A percentile compares a stretch with the other conserved stretches of the same genome.
These are phyloP conservation scores for Neohortaea acidophila DNA, from an alignment of 495 filamentous ascomycete species.

Conservation along the genomic window DNA sequence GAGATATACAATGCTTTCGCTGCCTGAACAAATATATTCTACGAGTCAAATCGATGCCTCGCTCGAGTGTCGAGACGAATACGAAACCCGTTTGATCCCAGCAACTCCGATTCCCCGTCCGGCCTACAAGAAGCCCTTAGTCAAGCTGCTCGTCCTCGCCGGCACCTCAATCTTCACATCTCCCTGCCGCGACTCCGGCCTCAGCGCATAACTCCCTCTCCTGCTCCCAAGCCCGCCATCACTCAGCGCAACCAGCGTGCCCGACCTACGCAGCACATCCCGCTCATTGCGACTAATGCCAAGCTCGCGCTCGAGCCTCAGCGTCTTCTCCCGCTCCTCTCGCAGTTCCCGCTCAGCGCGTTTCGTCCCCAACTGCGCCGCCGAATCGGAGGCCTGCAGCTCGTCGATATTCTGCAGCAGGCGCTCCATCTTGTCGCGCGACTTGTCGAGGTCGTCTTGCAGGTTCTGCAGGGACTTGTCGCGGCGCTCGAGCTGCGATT, in stretches of 20 bases:
- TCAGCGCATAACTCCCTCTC: slow-evolving; percentile 25
- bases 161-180: slow-evolving; percentile 23
- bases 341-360: slow-evolving; percentile 79
- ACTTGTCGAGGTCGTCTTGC: slow-evolving; percentile 62
- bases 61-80: no score
- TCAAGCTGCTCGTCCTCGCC: slow-evolving; percentile 20
- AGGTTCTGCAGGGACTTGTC: slow-evolving; percentile 72
- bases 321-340: slow-evolving; percentile 70
- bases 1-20: no score
- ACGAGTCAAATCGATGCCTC: no score
- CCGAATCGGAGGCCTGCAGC: slow-evolving; percentile 68
- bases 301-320: slow-evolving; percentile 75
- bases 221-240: slow-evolving; percentile 26
- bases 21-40: no score
- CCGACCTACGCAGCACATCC: slow-evolving; percentile 29
- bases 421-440: slow-evolving; percentile 78
- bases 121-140: slow-evolving; percentile 29
- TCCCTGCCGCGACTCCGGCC: slow-evolving; percentile 12
- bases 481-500: slow-evolving; percentile 79
- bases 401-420: slow-evolving; percentile 85
- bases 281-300: slow-evolving; percentile 72
- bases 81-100: neutral
- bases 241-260: slow-evolving; percentile 22
- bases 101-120: neutral
- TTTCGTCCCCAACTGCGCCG: slow-evolving; percentile 61